These are phyloP conservation scores for Flaveria bidentis DNA, from an alignment of 129 eudicot genomes.

Conservation along the genomic window DNA sequence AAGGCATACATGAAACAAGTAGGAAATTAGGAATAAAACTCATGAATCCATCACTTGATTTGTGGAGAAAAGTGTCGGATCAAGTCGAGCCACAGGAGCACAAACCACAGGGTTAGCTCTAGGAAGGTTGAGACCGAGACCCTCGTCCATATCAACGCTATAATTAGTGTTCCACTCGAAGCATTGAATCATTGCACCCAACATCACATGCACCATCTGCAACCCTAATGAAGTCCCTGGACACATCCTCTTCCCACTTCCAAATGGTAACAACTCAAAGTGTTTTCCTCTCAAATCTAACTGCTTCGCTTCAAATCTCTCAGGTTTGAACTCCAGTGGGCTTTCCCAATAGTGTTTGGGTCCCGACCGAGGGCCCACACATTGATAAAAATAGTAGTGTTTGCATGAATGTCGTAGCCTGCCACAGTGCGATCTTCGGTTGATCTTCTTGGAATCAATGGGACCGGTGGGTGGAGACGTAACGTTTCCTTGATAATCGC, in stretches of 20 bases:
- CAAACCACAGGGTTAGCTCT: slow-evolving; percentile 1
- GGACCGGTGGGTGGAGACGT: neutral
- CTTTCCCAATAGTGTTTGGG: slow-evolving; percentile 8
- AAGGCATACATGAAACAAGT: no score
- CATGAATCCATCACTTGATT: neutral
- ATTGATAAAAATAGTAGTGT: neutral
- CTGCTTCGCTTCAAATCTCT: neutral
- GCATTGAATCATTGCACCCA: slow-evolving; percentile 6
- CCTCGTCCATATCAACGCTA: slow-evolving; percentile 5
- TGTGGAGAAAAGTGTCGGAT: neutral
- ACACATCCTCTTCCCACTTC: slow-evolving; percentile 11
- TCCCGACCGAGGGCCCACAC: neutral
- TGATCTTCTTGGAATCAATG: slow-evolving; percentile 6
- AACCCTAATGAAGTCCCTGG: slow-evolving; percentile 8
- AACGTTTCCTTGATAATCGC: slow-evolving; percentile 2
- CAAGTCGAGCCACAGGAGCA: slow-evolving; percentile 1
- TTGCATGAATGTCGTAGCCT: neutral
- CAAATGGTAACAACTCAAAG: slow-evolving; percentile 11
- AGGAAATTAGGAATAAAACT: neutral
- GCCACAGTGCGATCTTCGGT: neutral
- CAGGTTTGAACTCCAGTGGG: slow-evolving; percentile 3
- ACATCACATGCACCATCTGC: neutral
- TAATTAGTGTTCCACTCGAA: neutral
- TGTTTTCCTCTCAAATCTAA: neutral
- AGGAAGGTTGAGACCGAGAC: neutral